phyloP scores from a whole-genome alignment of 805 yeast genomes.

The Myxozyma lipomycoides region DNA sequence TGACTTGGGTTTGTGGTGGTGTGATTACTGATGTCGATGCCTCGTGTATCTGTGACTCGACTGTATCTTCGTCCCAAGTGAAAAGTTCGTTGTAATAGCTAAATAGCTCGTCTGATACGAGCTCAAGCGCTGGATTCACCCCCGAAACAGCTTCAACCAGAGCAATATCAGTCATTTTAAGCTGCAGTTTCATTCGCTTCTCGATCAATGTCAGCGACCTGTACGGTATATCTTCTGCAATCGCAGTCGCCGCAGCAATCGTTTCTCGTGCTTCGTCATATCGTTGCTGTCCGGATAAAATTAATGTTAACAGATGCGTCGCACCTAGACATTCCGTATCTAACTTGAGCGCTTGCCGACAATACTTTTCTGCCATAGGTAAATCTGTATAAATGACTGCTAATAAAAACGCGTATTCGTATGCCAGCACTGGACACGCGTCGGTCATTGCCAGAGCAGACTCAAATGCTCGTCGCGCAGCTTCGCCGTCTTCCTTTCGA shows the following conservation, averaged over 20 bases:
- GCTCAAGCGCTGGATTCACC: conserved; percentile 22
- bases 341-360: conserved; percentile 11
- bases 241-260: conserved; percentile 3
- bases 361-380: conserved; percentile 11
- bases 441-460: conserved; percentile 7
- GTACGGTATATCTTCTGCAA: conserved; percentile 4
- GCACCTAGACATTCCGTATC: conserved; percentile 16
- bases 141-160: conserved; percentile 20
- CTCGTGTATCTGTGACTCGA: conserved; percentile 27
- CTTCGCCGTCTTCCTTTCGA: conserved; percentile 3
- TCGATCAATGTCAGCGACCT: conserved; percentile 19
- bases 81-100: conserved; percentile 24
- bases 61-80: conserved; percentile 28
- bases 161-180: conserved; percentile 24
- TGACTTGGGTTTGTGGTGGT: not conserved
- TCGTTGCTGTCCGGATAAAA: conserved; percentile 13
- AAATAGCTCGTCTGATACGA: conserved; percentile 23
- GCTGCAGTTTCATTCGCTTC: conserved; percentile 18
- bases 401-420: conserved; percentile 15
- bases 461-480: conserved; percentile 14
- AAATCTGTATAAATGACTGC: conserved; percentile 13
- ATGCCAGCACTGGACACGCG: conserved; percentile 3
- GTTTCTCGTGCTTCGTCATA: conserved; percentile 15
- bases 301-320: conserved; percentile 21
- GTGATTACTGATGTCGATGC: conserved; percentile 25